phyloP scores from a whole-genome alignment of 2,329 filamentous ascomycete genomes.

The Cladosporium sp. region DNA sequence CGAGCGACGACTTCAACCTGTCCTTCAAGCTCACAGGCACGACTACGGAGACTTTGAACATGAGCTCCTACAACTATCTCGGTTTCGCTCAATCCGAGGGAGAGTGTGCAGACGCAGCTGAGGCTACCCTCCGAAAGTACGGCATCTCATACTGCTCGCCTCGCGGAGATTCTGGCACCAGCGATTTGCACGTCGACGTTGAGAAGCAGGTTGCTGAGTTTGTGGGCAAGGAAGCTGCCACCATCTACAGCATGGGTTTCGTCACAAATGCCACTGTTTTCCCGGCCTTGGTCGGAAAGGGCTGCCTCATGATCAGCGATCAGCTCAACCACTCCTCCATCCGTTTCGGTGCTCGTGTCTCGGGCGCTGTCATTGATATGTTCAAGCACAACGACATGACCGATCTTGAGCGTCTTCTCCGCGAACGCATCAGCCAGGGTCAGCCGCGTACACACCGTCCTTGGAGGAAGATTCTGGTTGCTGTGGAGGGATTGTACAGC shows the following conservation, averaged over 20 bases:
- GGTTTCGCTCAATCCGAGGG: slow-evolving; percentile 97
- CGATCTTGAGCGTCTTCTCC: slow-evolving; percentile 80
- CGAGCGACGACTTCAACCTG: slow-evolving; percentile 87
- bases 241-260: slow-evolving; percentile 99
- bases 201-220: slow-evolving; percentile 88
- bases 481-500: slow-evolving; percentile 95
- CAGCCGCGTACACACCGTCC: slow-evolving; percentile 97
- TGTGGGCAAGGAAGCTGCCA: slow-evolving; percentile 89
- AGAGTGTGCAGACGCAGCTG: slow-evolving; percentile 89
- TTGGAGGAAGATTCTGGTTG: slow-evolving; percentile 98
- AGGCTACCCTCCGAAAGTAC: slow-evolving; percentile 81
- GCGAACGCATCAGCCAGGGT: slow-evolving; percentile 92
- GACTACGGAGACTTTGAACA: slow-evolving; percentile 90
- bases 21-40: slow-evolving; percentile 88
- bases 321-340: slow-evolving; percentile 98
- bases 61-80: slow-evolving; percentile 99
- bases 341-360: slow-evolving; percentile 89
- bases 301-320: slow-evolving; percentile 91
- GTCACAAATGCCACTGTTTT: slow-evolving; percentile 94
- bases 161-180: slow-evolving; percentile 80
- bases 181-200: slow-evolving; percentile 84
- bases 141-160: slow-evolving; percentile 82
- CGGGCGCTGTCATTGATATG: slow-evolving; percentile 89
- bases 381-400: slow-evolving; percentile 98
- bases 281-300: slow-evolving; percentile 88